Evolutionary conservation across 306 rosid species (phyloP).

Genomic region (Quercus rubra): DNA sequence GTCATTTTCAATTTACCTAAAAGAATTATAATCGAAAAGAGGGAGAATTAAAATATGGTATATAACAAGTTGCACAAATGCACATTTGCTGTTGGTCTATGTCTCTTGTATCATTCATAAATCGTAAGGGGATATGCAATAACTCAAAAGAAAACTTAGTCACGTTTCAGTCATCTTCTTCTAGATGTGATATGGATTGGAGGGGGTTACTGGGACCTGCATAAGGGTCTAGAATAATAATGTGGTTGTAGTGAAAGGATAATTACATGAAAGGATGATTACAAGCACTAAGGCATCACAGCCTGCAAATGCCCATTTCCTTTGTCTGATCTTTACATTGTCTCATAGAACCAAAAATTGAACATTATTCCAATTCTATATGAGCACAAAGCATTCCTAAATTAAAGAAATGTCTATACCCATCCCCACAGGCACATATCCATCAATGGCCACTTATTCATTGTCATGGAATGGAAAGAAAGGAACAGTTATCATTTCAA

Average conservation of each 20-base stretch:
- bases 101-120: too few species aligned
- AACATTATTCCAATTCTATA: background rate
- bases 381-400: constrained; percentile 21
- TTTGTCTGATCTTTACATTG: constrained; percentile 24
- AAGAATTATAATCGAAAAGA: too few species aligned
- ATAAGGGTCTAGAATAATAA: constrained; percentile 16
- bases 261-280: constrained; percentile 22
- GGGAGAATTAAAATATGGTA: too few species aligned
- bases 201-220: background rate
- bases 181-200: background rate
- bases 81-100: too few species aligned
- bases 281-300: constrained; percentile 25
- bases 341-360: constrained; percentile 15
- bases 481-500: constrained; percentile 27
- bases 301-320: constrained; percentile 7
- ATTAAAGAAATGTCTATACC: constrained; percentile 29
- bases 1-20: too few species aligned
- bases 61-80: too few species aligned
- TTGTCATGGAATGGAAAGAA: constrained; percentile 25
- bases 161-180: background rate
- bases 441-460: constrained; percentile 37
- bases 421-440: constrained; percentile 23
- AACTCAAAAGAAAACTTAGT: background rate
- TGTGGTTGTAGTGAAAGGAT: constrained; percentile 23
- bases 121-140: too few species aligned